A percentile compares a stretch with the other conserved stretches of the same genome.
These are phyloP conservation scores for Diplodia corticola DNA, from an alignment of 2,329 filamentous ascomycete species.

Conservation along the genomic window DNA sequence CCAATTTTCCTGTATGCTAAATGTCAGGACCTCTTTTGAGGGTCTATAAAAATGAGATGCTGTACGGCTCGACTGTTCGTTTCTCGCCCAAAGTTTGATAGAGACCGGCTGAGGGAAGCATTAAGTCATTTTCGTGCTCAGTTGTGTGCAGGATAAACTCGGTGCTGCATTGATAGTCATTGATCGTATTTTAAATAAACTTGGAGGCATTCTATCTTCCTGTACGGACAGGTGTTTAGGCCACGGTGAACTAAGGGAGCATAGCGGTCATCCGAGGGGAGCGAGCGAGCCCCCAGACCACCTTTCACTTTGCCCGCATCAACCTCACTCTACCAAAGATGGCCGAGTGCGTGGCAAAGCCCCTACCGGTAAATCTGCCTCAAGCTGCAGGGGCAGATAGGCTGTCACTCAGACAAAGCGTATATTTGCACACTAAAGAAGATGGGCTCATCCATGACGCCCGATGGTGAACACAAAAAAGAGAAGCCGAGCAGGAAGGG, in stretches of 20 bases:
- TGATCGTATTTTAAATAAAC: background rate
- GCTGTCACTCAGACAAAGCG: background rate
- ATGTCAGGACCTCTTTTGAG: background rate
- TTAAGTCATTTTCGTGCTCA: conserved; percentile 1
- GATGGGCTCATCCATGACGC: background rate
- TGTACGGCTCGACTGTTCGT: background rate
- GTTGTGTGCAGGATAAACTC: background rate
- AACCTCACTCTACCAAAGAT: too few species aligned
- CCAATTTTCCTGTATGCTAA: conserved; percentile 5
- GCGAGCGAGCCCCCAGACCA: too few species aligned
- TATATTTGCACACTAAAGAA: background rate
- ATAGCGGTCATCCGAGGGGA: background rate
- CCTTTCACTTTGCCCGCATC: background rate
- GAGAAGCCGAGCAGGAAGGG: background rate
- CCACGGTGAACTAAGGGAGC: background rate
- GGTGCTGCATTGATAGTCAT: background rate
- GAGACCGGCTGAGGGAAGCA: too few species aligned
- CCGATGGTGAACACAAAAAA: background rate
- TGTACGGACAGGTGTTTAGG: background rate
- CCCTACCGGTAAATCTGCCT: background rate
- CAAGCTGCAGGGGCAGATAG: background rate
- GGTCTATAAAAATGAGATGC: conserved; percentile 7
- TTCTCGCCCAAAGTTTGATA: background rate
- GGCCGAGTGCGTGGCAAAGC: too few species aligned
- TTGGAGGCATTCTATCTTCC: background rate